phyloP scores from a whole-genome alignment of 2,329 filamentous ascomycete species.

The Fusarium transvaalense region DNA sequence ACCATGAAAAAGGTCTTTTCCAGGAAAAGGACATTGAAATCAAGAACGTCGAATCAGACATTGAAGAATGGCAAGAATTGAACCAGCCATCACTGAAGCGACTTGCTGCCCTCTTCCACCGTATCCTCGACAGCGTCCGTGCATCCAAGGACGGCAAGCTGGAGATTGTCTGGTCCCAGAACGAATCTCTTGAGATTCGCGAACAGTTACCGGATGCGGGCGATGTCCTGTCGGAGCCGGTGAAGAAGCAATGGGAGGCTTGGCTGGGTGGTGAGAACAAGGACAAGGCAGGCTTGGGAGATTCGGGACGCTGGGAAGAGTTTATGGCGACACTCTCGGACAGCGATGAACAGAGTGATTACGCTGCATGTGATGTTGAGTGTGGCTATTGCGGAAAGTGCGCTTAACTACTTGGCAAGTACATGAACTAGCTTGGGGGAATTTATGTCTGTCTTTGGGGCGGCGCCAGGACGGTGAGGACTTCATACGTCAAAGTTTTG shows the following conservation, averaged over 20 bases:
- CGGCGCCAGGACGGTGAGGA: too few species aligned
- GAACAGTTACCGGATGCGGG: constrained; percentile 42
- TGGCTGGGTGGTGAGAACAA: constrained; percentile 38
- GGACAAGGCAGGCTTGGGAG: neutral
- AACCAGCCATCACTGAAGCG: constrained; percentile 49
- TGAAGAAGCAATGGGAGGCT: constrained; percentile 42
- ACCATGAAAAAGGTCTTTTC: constrained; percentile 55
- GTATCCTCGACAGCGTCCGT: constrained; percentile 30
- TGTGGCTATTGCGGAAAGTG: constrained; percentile 50
- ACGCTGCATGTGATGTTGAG: constrained; percentile 46
- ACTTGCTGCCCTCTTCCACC: constrained; percentile 45
- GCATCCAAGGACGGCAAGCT: constrained; percentile 34
- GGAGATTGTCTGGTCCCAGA: constrained; percentile 40
- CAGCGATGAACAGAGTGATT: constrained; percentile 34
- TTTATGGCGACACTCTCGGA: constrained; percentile 24
- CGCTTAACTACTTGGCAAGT: constrained; percentile 2
- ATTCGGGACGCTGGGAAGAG: constrained; percentile 16
- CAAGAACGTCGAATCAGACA: constrained; percentile 47
- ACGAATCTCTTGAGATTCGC: constrained; percentile 43
- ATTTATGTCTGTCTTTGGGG: neutral
- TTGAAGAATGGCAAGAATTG: constrained; percentile 55
- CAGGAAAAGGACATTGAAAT: constrained; percentile 50
- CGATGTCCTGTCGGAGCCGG: constrained; percentile 40
- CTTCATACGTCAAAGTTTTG: too few species aligned
- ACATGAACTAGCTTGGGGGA: neutral